Evolutionary conservation across 805 yeast genomes (phyloP).

Genomic region (Ogataea zsoltii): DNA sequence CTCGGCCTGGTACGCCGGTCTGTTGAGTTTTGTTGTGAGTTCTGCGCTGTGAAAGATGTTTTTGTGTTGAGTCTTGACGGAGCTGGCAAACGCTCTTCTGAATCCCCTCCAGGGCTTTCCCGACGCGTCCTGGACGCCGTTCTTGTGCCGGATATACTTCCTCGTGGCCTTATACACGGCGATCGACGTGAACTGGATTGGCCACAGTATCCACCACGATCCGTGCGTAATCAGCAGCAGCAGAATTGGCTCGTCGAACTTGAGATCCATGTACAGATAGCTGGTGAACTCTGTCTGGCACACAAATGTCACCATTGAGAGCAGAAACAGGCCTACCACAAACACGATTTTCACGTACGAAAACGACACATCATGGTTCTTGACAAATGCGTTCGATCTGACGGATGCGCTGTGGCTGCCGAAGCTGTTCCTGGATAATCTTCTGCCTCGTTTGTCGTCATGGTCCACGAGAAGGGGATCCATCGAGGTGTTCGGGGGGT

Average conservation of each 20-base stretch:
- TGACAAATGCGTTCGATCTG: not conserved
- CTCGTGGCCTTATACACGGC: constrained; percentile 46
- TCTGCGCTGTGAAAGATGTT: constrained; percentile 42
- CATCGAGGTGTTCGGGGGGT: not conserved
- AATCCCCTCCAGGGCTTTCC: constrained; percentile 36
- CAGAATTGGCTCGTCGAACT: constrained; percentile 69
- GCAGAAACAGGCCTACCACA: constrained; percentile 46
- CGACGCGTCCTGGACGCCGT: constrained; percentile 20
- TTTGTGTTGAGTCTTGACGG: constrained; percentile 43
- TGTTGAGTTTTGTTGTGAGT: constrained; percentile 31
- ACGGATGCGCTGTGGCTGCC: not conserved
- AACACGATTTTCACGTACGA: constrained; percentile 42
- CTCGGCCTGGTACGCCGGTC: constrained; percentile 33
- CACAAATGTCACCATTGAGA: constrained; percentile 64
- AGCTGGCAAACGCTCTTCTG: constrained; percentile 33
- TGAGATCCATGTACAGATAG: constrained; percentile 54
- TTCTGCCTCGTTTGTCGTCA: constrained; percentile 3
- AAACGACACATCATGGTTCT: constrained; percentile 19
- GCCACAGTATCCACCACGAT: constrained; percentile 75
- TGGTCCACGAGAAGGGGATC: constrained; percentile 5
- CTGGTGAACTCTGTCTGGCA: constrained; percentile 80
- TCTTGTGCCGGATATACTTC: constrained; percentile 24
- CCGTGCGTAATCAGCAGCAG: constrained; percentile 73
- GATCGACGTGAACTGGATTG: constrained; percentile 56
- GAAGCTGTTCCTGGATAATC: constrained; percentile 7